phyloP scores from a whole-genome alignment of 768 basidiomycete genomes.

The Gloeophyllum trabeum region DNA sequence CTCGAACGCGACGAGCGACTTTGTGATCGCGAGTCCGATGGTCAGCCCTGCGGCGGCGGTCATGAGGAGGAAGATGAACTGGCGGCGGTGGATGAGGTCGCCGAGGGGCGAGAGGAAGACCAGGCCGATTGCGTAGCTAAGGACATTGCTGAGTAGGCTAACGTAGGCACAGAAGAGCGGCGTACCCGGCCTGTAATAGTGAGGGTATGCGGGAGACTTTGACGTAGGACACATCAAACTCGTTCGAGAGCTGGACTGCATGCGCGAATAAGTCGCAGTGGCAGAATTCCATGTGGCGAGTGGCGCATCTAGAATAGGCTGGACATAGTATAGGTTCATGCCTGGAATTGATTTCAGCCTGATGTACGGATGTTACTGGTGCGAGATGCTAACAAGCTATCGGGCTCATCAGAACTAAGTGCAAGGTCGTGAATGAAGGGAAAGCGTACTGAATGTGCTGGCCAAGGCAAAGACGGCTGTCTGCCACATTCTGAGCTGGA shows the following conservation, averaged over 20 bases:
- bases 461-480: conserved; percentile 54
- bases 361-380: conserved; percentile 51
- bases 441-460: conserved; percentile 40
- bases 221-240: conserved; percentile 24
- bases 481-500: conserved; percentile 37
- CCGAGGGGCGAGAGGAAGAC: conserved; percentile 74
- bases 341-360: too few species aligned
- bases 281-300: conserved; percentile 9
- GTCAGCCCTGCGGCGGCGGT: conserved; percentile 44
- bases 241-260: conserved; percentile 15
- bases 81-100: conserved; percentile 69
- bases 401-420: too few species aligned
- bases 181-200: conserved; percentile 56
- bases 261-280: neutral
- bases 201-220: conserved; percentile 47
- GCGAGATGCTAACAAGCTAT: neutral
- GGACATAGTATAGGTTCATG: conserved; percentile 81
- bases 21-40: conserved; percentile 61
- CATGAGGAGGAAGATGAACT: conserved; percentile 51
- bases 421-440: neutral
- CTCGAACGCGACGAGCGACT: conserved; percentile 48
- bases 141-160: neutral
- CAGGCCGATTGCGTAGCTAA: conserved; percentile 62
- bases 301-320: conserved; percentile 60
- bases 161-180: neutral